phyloP scores from a whole-genome alignment of 2,329 filamentous ascomycete species.

The Xylaria sp. region DNA sequence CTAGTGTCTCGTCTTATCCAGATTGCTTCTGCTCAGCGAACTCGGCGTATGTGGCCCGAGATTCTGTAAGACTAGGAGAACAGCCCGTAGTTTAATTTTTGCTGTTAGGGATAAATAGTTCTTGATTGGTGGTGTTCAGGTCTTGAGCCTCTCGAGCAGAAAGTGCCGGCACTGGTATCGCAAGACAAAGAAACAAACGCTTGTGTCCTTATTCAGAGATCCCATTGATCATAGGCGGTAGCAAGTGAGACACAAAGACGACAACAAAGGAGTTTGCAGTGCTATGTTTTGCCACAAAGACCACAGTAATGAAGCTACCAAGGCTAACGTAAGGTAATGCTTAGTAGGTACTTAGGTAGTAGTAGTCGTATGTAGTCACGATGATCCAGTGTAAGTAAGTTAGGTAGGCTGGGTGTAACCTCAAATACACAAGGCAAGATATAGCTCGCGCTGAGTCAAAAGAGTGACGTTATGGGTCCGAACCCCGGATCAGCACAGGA shows the following conservation, averaged over 20 bases:
- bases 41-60: background rate
- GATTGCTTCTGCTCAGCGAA: background rate
- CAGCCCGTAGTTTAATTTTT: background rate
- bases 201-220: constrained; percentile 18
- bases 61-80: background rate
- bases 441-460: background rate
- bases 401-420: background rate
- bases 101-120: background rate
- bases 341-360: no score
- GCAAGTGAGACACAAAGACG: background rate
- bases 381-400: constrained; percentile 12
- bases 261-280: constrained; percentile 2
- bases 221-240: constrained; percentile 4
- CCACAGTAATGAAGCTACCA: background rate
- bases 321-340: background rate
- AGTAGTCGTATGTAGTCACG: constrained; percentile 12
- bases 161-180: constrained; percentile 7
- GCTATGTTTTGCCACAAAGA: background rate
- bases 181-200: constrained; percentile 22
- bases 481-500: constrained; percentile 14
- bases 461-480: constrained; percentile 21
- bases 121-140: background rate
- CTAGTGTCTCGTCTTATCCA: background rate
- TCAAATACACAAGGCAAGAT: constrained; percentile 3
- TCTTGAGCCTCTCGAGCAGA: background rate